A percentile compares a stretch with the other conserved stretches of the same genome.
Conservation (phyloP, 306 rosid species). For the Prunus persica region DNA sequence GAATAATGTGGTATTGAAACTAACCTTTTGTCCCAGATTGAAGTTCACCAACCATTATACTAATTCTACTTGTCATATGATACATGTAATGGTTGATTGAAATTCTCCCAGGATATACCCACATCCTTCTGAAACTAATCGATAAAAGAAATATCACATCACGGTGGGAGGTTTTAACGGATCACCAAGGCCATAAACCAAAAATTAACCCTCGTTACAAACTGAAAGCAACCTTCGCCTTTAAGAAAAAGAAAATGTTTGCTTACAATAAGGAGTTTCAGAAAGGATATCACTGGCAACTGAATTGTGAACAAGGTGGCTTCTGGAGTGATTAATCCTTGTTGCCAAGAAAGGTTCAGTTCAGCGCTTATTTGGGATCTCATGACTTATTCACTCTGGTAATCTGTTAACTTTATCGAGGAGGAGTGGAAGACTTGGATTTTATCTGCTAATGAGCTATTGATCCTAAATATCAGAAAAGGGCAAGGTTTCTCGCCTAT, state of each 20-base stretch:
- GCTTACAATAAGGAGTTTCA: neutral
- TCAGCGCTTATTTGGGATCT: neutral
- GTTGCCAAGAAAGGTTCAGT: neutral
- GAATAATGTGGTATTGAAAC: neutral
- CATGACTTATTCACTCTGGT: neutral
- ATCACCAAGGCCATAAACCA: neutral
- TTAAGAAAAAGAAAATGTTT: neutral
- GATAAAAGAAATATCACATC: neutral
- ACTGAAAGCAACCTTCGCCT: neutral
- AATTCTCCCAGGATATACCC: neutral
- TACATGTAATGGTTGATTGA: neutral
- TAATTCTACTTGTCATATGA: neutral
- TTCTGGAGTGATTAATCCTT: neutral
- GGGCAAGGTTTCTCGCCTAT: neutral
- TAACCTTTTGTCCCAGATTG: neutral
- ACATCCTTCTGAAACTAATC: neutral
- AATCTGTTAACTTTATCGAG: neutral
- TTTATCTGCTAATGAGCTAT: neutral
- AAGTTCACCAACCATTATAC: neutral
- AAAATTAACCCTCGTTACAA: neutral
- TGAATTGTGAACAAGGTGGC: slow-evolving; percentile 3
- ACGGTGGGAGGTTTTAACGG: neutral
- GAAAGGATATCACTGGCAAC: neutral
- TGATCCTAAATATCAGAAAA: neutral
- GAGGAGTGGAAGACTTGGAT: neutral